Base-by-base conservation (phyloP, 1,284 basidiomycete species). In the Veloboletus limbatus region DNA sequence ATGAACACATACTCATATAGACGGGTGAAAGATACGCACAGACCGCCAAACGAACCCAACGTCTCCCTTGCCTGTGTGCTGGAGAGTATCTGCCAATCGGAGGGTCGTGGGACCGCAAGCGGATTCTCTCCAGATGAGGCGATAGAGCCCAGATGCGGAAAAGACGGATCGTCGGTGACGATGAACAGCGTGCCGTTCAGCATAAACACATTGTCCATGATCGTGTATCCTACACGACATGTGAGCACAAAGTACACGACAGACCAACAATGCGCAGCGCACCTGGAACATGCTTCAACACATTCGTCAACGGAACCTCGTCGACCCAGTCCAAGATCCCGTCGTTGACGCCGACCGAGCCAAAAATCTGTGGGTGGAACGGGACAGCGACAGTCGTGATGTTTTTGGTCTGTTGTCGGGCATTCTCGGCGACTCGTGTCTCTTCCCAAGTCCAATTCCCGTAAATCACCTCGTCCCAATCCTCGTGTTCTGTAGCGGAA, bases 141-240 rank as follows among this genome's bases (percentile, higher is more conserved):
- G 20, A 86, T 81, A 1, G 70, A 65, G 8, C 62, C 64, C 21
- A 80, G 62, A 3, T 71, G 52, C 2, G 82, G 85, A 40, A 84
- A 73, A 6, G 69, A 58, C 8, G 69, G 69, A 43, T 78, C 68
- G 54, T 87, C 78, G 4, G 78, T 74, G 20, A 88, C 79, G 48
- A 92, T 65, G 62, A 82, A 89, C 44, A 91, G 71, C 6, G 77
- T 78, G 10, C 84, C 82, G 55, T 85, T 81, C 53, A 74, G 75
- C 21, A 88, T 63, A 52, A 86, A 79, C 20, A 91, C 73, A 49
- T 88, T 84, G 55, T 92, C 88, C 44, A 93, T 71, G 33, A 92
- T 78, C 2, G 87, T 91, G 70, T 84, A 90, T 2, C 91, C 90
- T 90, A 58, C 28, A 34, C 27, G 46, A 33, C 47, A 10, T 43